Percentiles rank a stretch among this genome's conserved stretches.
Conservation (phyloP, 2,329 filamentous ascomycete genomes). For the Fusarium hainanense region DNA sequence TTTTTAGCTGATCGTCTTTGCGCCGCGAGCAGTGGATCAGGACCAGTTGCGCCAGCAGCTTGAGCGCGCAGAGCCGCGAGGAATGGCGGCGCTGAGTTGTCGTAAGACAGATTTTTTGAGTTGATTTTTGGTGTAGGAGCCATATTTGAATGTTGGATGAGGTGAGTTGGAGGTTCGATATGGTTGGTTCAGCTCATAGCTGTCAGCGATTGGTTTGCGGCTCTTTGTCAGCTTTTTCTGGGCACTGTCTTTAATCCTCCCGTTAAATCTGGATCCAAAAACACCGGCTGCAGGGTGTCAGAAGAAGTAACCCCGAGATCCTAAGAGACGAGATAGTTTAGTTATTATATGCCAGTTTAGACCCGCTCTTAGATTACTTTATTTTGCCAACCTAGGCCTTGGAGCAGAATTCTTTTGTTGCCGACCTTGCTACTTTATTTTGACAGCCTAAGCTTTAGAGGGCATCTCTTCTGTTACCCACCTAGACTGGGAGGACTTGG, state of each 20-base stretch:
- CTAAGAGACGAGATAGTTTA: background rate
- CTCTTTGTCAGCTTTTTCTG: slow-evolving; percentile 32
- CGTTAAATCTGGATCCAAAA: background rate
- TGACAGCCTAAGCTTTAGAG: no score
- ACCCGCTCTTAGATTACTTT: no score
- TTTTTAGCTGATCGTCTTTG: slow-evolving; percentile 63
- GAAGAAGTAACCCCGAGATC: no score
- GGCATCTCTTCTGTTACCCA: no score
- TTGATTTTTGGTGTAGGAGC: slow-evolving; percentile 72
- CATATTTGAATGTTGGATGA: slow-evolving; percentile 49
- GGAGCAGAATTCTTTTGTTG: no score
- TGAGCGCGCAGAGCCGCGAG: slow-evolving; percentile 67
- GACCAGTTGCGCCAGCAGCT: slow-evolving; percentile 59
- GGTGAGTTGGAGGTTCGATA: background rate
- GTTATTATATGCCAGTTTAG: no score
- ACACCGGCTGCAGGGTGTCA: background rate
- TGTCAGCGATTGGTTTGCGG: slow-evolving; percentile 14
- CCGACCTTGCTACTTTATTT: no score
- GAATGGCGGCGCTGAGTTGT: slow-evolving; percentile 68
- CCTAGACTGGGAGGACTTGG: background rate
- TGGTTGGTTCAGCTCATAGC: slow-evolving; percentile 30
- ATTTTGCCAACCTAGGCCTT: no score
- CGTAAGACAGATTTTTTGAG: slow-evolving; percentile 76
- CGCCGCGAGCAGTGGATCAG: slow-evolving; percentile 64
- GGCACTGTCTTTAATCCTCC: background rate